Percentiles rank a stretch among this genome's conserved stretches.
phyloP scores from a whole-genome alignment of 108 stramenopile genomes.

The Cyclotella distinguenda region DNA sequence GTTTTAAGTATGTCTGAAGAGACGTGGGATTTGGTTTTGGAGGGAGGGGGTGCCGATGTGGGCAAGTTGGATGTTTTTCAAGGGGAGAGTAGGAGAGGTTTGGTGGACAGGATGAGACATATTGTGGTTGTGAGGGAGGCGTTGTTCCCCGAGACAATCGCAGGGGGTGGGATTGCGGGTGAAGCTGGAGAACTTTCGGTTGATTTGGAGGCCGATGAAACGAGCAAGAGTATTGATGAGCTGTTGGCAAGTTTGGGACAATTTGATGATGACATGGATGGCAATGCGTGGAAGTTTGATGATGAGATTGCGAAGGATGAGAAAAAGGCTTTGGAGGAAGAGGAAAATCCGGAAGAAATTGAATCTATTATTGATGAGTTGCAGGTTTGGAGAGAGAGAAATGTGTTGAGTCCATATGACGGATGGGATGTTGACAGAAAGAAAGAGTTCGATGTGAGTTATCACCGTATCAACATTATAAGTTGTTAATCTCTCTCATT shows the following conservation, averaged over 20 bases:
- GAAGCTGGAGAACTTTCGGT: constrained; percentile 7
- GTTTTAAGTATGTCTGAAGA: constrained; percentile 71
- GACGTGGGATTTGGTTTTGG: constrained; percentile 69
- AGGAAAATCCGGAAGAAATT: constrained; percentile 31
- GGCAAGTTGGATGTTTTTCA: constrained; percentile 39
- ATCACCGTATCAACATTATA: no score
- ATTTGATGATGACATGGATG: constrained; percentile 50
- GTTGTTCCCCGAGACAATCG: constrained; percentile 79
- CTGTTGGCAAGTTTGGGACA: constrained; percentile 54
- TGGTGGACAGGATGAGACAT: constrained; percentile 47
- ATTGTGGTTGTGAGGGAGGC: constrained; percentile 69
- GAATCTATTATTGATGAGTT: constrained; percentile 62
- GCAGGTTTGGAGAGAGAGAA: constrained; percentile 70
- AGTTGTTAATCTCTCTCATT: background rate
- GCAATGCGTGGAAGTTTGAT: constrained; percentile 33
- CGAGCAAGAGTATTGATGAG: constrained; percentile 53
- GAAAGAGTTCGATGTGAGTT: constrained; percentile 67
- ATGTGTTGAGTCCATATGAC: constrained; percentile 58
- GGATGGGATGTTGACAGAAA: constrained; percentile 60
- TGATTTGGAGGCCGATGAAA: constrained; percentile 36
- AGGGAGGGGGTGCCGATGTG: constrained; percentile 66
- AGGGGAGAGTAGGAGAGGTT: constrained; percentile 25
- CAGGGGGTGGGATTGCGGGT: constrained; percentile 6
- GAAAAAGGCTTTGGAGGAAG: constrained; percentile 28
- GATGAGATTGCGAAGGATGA: constrained; percentile 36